Evolutionary conservation across 1,284 basidiomycete genomes (phyloP), one percentile per base, ranked within the genome.

Genomic region (Marasmius oreades): DNA sequence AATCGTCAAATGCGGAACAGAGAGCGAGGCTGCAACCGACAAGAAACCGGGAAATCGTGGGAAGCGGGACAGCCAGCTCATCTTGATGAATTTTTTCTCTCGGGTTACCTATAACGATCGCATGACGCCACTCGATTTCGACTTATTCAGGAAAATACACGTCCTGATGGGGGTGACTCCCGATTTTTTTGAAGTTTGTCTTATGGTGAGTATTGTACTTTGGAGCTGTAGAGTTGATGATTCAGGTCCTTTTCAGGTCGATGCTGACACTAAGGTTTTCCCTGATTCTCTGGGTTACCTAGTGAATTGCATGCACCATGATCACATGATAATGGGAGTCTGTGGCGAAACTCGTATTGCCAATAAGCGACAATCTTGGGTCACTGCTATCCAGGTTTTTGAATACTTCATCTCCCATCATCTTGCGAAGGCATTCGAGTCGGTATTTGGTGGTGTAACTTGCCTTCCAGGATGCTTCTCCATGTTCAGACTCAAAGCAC

Each of bases 341-440:
- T 99, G 97, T 68, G 97, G 97, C 53, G 97, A 99, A 73, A 99
- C 97, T 2, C 88, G 95, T 18, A 98, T 99, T 73, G 92, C 93
- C 52, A 99, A 99, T 82, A 99, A 99, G 71, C 86, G 93, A 44
- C 86, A 94, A 63, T 93, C 93, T 16, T 99, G 97, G 97, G 95
- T 99, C 28, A 99, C 97, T 0, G 87, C 90, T 45, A 99, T 99
- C 65, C 97, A 99, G 71, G 95, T 95, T 18, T 98, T 94, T 73
- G 95, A 98, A 69, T 99, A 99, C 75, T 99, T 98, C 74, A 98
- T 99, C 69, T 98, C 95, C 34, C 97, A 99, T 71, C 96, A 99
- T 73, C 84, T 95, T 58, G 92, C 95, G 62, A 99, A 99, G 71
- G 95, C 95, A 1, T 99, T 99, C 74, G 97, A 99, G 71, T 95